phyloP scores from a whole-genome alignment of 2,329 filamentous ascomycete genomes.

The Cephalotrichum gorgonifer region DNA sequence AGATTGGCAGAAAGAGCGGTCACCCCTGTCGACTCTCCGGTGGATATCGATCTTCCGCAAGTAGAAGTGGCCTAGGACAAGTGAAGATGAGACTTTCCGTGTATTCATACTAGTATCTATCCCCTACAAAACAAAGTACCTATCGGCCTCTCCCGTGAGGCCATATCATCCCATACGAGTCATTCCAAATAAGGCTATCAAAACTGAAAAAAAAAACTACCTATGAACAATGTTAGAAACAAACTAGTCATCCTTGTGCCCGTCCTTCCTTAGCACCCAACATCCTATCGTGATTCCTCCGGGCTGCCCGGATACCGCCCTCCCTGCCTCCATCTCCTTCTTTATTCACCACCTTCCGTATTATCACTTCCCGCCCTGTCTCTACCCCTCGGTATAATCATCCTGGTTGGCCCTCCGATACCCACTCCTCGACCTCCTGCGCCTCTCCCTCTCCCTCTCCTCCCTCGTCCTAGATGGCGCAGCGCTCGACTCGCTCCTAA shows the following conservation, averaged over 20 bases:
- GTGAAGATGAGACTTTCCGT: not conserved
- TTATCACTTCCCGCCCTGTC: conserved; percentile 2
- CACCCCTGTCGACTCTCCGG: not conserved
- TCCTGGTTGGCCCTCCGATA: conserved; percentile 22
- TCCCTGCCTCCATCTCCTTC: not conserved
- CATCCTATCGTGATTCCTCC: not conserved
- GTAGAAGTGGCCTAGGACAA: not conserved
- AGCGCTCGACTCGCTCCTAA: conserved; percentile 20
- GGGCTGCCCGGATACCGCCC: not conserved
- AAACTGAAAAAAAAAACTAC: not conserved
- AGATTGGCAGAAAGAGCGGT: not conserved
- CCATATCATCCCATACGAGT: not conserved
- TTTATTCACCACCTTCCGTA: not conserved
- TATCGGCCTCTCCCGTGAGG: not conserved
- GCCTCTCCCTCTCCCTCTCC: conserved; percentile 16
- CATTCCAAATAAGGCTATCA: not conserved
- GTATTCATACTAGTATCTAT: not conserved
- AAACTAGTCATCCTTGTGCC: not conserved
- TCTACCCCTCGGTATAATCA: conserved; percentile 14
- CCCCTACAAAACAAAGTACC: not conserved
- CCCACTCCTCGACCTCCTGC: conserved; percentile 19
- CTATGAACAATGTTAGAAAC: too few relatives aligned
- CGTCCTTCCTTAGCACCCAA: not conserved
- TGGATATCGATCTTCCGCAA: not conserved
- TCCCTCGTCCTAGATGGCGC: conserved; percentile 8